Evolutionary conservation across 2,329 filamentous ascomycete genomes (phyloP).

Genomic region (Fusarium domesticum): DNA sequence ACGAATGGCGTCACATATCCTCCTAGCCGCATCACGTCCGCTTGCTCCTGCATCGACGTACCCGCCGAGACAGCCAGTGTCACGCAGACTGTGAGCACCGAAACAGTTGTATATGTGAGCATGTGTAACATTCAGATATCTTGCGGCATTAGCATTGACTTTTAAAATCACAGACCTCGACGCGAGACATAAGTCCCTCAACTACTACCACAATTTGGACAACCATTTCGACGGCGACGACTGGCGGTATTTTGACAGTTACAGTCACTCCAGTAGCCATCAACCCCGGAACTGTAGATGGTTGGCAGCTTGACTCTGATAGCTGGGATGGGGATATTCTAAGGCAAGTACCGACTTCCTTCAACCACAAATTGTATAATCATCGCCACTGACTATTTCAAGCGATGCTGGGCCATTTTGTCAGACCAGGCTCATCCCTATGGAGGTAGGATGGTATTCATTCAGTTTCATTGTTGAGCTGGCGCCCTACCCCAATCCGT

Average conservation of each 20-base stretch:
- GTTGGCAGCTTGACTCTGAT: neutral
- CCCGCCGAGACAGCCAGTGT: constrained; percentile 17
- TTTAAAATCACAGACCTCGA: neutral
- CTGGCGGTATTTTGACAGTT: neutral
- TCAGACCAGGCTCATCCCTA: no score
- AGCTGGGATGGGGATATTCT: neutral
- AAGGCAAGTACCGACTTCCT: no score
- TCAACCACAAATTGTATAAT: no score
- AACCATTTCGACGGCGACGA: neutral
- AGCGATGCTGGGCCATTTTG: no score
- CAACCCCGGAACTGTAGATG: neutral
- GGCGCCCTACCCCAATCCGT: no score
- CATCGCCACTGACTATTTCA: no score
- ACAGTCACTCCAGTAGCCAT: neutral
- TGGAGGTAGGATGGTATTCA: no score
- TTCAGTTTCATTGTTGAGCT: no score
- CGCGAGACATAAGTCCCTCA: neutral
- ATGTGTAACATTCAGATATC: no score
- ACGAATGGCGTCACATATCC: constrained; percentile 22
- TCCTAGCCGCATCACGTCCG: constrained; percentile 25
- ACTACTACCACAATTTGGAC: neutral
- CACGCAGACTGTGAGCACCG: constrained; percentile 9
- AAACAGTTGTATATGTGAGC: constrained; percentile 15
- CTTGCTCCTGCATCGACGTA: constrained; percentile 25
- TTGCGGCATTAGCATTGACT: neutral